Conservation (phyloP, 768 basidiomycete genomes). For the Suillus plorans region DNA sequence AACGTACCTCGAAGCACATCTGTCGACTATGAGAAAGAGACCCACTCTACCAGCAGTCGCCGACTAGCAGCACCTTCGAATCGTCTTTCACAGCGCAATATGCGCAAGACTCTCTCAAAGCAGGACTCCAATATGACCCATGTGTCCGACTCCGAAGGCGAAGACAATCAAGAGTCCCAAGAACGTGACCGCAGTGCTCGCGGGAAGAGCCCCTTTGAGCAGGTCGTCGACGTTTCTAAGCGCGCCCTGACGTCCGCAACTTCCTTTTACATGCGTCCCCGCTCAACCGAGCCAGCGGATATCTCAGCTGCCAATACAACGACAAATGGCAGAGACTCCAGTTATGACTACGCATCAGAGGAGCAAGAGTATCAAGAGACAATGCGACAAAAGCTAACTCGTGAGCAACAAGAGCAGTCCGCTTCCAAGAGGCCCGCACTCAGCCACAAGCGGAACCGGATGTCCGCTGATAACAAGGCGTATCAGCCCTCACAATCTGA, state of each 20-base stretch:
- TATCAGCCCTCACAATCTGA: conserved; percentile 71
- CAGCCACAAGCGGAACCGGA: conserved; percentile 54
- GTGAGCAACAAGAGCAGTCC: conserved; percentile 19
- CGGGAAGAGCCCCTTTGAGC: conserved; percentile 69
- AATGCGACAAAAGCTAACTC: conserved; percentile 24
- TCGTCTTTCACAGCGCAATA: conserved; percentile 35
- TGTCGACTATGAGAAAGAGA: conserved; percentile 74
- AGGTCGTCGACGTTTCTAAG: conserved; percentile 55
- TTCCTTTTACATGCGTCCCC: conserved; percentile 62
- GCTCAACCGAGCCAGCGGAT: conserved; percentile 54
- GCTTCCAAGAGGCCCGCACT: conserved; percentile 34
- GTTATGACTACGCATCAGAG: conserved; percentile 79
- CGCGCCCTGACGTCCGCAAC: conserved; percentile 54
- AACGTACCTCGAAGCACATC: conserved; percentile 71
- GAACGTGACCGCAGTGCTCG: conserved; percentile 40
- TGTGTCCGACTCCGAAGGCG: conserved; percentile 71
- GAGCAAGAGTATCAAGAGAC: conserved; percentile 59
- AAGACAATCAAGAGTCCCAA: conserved; percentile 38
- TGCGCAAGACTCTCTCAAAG: conserved; percentile 55
- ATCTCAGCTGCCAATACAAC: conserved; percentile 34
- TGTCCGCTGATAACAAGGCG: conserved; percentile 79
- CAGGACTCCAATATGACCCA: conserved; percentile 45
- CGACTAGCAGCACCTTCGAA: conserved; percentile 65
- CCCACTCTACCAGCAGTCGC: conserved; percentile 51
- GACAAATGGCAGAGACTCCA: conserved; percentile 41